Conservation (phyloP, 352 stramenopile species). For the Phytophthora fragariaefolia region DNA sequence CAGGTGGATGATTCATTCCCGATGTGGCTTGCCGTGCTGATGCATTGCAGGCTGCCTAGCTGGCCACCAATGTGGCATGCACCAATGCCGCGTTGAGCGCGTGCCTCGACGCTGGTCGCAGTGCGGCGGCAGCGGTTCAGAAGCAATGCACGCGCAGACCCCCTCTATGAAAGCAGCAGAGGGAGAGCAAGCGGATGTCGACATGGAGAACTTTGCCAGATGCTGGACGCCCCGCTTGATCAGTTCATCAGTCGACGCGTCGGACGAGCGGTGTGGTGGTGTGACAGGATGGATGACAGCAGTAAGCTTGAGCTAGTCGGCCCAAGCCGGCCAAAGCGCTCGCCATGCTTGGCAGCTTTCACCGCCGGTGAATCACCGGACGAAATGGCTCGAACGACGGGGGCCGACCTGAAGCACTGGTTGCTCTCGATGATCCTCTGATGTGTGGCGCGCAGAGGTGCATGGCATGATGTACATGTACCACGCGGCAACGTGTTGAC, state of each 20-base stretch:
- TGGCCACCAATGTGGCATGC: too few species aligned
- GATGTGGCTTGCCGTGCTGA: neutral
- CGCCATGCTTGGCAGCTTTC: too few species aligned
- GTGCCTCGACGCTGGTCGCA: neutral
- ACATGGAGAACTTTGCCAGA: neutral
- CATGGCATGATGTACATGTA: neutral
- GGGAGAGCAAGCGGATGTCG: neutral
- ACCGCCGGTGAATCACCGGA: too few species aligned
- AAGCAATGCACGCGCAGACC: neutral
- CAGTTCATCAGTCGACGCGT: neutral
- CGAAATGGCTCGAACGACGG: too few species aligned
- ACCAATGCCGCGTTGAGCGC: neutral
- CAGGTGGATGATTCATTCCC: neutral
- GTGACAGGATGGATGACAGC: too few species aligned
- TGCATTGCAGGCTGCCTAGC: neutral
- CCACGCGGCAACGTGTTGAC: conserved; percentile 8
- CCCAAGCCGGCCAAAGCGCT: too few species aligned
- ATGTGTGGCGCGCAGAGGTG: too few species aligned
- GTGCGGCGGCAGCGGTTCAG: neutral
- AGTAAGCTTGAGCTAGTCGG: too few species aligned
- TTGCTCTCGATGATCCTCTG: neutral
- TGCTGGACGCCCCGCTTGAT: neutral
- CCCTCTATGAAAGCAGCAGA: neutral
- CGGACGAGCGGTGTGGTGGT: too few species aligned
- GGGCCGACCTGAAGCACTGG: neutral